Base-by-base conservation (phyloP, 495 filamentous ascomycete genomes). In the Bacidia rubella region DNA sequence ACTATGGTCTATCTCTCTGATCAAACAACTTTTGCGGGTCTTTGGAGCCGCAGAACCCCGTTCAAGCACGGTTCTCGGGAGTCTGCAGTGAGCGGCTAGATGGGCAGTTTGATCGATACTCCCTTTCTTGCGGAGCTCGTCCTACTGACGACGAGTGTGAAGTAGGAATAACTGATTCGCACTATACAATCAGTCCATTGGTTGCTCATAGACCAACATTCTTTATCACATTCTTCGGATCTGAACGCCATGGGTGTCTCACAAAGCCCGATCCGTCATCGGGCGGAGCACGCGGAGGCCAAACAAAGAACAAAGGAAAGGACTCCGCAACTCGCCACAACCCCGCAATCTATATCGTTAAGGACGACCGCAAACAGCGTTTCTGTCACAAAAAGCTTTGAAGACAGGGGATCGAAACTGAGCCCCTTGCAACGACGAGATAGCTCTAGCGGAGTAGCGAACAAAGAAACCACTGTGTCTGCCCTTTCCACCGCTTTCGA, bases 271-370 rank as follows among this genome's bases (percentile, higher is more conserved):
- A 29, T 58, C 57, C 57, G 58, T 57, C 51, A 44, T 55, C 51
- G 54, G 55, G 57, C 49, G 25, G 48, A 53, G 54, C 21, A 53
- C 45, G 25, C 19, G 47, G 40, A 38, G 41, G 15, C 56, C 49
- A 55, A 47, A 62, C 60, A 62, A 60, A 61, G 57, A 58, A 62
- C 60, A 62, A 62, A 62, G 60, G 57, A 56, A 53, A 49, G 19
- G 3, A 20, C 41, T 29, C 43, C 32, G 25, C 54, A 47, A 50
- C 35, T 53, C 45, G 43, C 25, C 40, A 49, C 47, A 52, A 35
- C 26, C 54, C 57, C 57, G 53, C 53, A 47, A 52, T 27, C 53
- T 48, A 52, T 52, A 52, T 41, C 47, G 46, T 45, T 35, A 55
- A 26, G 25, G 35, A 23, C 32, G 41, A 24, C 41, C 44, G 48